phyloP scores from a whole-genome alignment of 208 protist species.

The Tritrichomonas musculus region DNA sequence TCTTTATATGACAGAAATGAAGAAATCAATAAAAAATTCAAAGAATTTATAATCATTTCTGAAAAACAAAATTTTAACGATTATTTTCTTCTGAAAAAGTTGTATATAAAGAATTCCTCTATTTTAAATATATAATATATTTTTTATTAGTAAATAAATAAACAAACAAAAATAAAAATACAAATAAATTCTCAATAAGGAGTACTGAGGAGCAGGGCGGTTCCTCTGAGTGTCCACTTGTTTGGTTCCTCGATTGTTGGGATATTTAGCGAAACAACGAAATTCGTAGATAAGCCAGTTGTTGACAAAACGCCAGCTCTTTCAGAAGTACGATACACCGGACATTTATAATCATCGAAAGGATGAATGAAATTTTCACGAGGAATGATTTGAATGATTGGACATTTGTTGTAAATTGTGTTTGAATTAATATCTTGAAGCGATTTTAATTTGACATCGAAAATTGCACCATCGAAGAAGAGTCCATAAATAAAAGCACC shows the following conservation, averaged over 20 bases:
- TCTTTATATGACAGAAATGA: no score
- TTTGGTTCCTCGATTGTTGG: constrained; percentile 65
- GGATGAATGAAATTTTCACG: no score
- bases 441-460: constrained; percentile 40
- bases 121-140: no score
- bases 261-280: constrained; percentile 82
- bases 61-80: no score
- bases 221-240: constrained; percentile 86
- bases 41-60: no score
- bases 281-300: constrained; percentile 96
- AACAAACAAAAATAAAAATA: not conserved
- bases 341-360: constrained; percentile 35
- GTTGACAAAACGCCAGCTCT: constrained; percentile 68
- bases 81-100: no score
- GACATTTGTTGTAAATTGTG: not conserved
- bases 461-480: constrained; percentile 84
- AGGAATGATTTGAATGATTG: not conserved
- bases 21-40: no score
- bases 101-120: no score
- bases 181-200: not conserved
- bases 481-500: constrained; percentile 90
- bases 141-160: no score
- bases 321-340: constrained; percentile 13
- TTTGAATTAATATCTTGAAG: not conserved
- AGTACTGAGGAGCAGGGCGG: constrained; percentile 50